Base-by-base conservation (phyloP, 192 early-diverging fungal genomes). In the Backusella australiensis region DNA sequence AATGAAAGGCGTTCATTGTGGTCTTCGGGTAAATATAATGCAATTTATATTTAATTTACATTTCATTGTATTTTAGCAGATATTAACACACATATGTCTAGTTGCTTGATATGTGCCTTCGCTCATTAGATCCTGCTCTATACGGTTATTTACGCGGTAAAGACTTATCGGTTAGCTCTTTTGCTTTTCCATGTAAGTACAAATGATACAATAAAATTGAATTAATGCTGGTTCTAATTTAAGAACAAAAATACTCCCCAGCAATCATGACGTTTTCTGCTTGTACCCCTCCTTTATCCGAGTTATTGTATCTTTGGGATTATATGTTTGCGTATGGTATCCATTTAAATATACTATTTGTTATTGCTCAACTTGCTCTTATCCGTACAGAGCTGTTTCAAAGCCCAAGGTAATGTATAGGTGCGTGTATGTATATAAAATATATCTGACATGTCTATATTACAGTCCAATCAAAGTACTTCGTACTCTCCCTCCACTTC, bases 261-360 rank as follows among this genome's bases (percentile, higher is more conserved):
- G 94, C 93, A 6, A 90, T 97, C 12, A 89, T 97, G 88, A 97
- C 97, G 2, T 90, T 99, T 74, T 93, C 88, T 69, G 96, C 96
- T 21, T 95, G 93, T 76, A 93, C 92, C 0, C 95, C 93, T 1
- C 97, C 97, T 66, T 83, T 98, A 65, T 84, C 88, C 32, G 87
- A 96, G 87, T 88, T 95, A 1, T 86, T 99, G 49, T 78, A 88
- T 32, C 86, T 99, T 41, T 99, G 97, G 97, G 97, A 99, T 78
- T 94, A 96, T 74, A 83, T 95, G 73, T 85, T 99, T 69, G 92
- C 94, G 0, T 97, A 89, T 77, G 97, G 97, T 32, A 87, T 96
- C 66, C 97, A 99, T 84, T 83, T 99, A 59, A 97, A 98, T 76
- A 91, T 99, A 36, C 81, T 99, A 12, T 94, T 92, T 83, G 91